Evolutionary conservation across 129 eudicot genomes (phyloP), one percentile per base, ranked within the genome.

Genomic region (Dittrichia graveolens): DNA sequence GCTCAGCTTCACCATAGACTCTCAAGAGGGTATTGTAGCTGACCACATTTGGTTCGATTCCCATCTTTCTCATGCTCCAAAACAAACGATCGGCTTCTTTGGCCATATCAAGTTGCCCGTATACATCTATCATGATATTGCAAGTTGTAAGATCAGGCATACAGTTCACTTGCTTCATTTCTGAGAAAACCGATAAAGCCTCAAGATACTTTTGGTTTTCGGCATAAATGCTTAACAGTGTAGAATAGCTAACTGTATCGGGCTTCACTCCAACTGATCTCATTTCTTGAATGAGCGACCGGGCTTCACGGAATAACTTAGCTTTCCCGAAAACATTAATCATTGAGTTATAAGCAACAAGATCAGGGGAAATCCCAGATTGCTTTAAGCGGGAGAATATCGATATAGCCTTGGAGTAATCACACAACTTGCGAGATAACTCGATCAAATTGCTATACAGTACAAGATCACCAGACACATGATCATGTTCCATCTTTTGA

Each of bases 1-100:
- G 96, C 85, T 90, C 98, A 3, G 96, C 96, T 68, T 90, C 92
- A 62, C 98, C 98, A 42, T 93, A 93, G 14, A 93, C 98, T 71
- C 88, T 82, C 82, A 93, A 82, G 18, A 93, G 86, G 8, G 98
- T 93, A 61, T 93, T 93, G 71, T 93, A 93, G 69, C 96, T 93
- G 31, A 93, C 89, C 44, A 93, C 98, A 82, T 85, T 93, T 0
- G 95, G 98, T 63, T 93, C 96, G 18, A 93, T 88, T 12, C 91
- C 91, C 77, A 85, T 76, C 56, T 84, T 85, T 77, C 95, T 85
- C 96, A 93, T 87, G 59, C 96, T 83, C 96, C 96, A 90, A 67
- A 93, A 93, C 50, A 93, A 79, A 34, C 73, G 77, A 81, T 93
- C 98, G 0, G 96, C 98, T 75, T 93, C 95, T 72, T 93, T 87